Evolutionary conservation across 2,329 filamentous ascomycete species (phyloP), one percentile per base, ranked within the genome.

Genomic region (Cadophora gregata): DNA sequence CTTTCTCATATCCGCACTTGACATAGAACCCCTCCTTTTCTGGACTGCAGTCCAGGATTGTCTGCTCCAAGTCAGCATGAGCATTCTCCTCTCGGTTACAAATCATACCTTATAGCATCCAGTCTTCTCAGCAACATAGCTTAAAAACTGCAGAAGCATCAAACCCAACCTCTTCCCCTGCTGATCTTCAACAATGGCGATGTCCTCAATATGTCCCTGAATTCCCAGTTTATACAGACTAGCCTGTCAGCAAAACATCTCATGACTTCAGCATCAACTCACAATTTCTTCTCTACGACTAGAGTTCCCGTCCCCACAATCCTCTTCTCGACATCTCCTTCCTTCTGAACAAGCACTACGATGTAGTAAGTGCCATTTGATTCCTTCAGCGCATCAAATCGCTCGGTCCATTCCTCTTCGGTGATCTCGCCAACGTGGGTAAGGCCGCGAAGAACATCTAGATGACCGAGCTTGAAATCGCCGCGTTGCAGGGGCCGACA

Each of bases 1-100:
- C 93, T 69, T 93, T 85, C 81, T 93, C 91, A 80, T 97, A 98
- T 66, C 94, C 94, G 80, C 95, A 98, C 86, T 98, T 99, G 79
- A 97, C 85, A 80, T 99, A 99, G 83, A 99, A 99, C 25, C 94
- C 95, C 80, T 97, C 93, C 78, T 98, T 99, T 74, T 91, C 88
- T 80, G 97, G 94, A 71, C 92, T 96, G 83, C 95, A 98, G 80
- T 98, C 95, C 72, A 99, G 86, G 73, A 98, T 98, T 71, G 89
- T 63, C 66, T 68, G 47, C 12, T 38, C 25, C 25, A 5, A 2
- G 21, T 58, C 53, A 14, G 24, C 7, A 38, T 7, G 19, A 21
- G 27, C 53, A 25, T 42, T 25, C 25, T 59, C 7, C 12, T 6
- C 12, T 1, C 31, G n/a, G 21, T 9, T 3, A 58, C 21, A 33